Evolutionary conservation across 1,284 basidiomycete species (phyloP), one percentile per base, ranked within the genome.

Genomic region (Lignosus rhinocerotis): DNA sequence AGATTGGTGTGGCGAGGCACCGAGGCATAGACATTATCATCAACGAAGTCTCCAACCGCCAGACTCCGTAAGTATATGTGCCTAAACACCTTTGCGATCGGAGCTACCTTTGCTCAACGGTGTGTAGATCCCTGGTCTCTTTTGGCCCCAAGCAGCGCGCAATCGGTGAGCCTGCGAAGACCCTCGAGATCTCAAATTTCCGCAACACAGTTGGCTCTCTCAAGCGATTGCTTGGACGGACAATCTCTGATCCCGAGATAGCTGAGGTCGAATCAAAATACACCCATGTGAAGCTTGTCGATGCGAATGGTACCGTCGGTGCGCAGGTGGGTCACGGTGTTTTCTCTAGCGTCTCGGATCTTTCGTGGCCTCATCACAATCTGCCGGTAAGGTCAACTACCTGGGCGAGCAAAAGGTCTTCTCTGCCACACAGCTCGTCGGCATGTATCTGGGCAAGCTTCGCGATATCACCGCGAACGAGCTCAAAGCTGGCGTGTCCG

Each of bases 151-250:
- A 91, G 74, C 90, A 94, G 70, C 88, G 95, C 63, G 76, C 88
- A 51, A 90, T 97, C 71, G 95, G 95, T 65, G 95, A 98, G 76
- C 66, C 93, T 21, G 95, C 94, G 69, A 97, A 97, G 80, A 97
- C 93, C 1, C 92, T 95, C 66, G 95, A 98, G 78, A 96, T 90
- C n/a, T 95, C 93, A 66, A 97, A 97, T 79, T 97, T 95, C 82
- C 92, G 88, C 76, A 98, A 97, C 79, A 97, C 95, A 41, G 82
- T 96, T 70, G 95, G 95, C 49, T 89, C 86, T 1, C 79, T 98
- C 69, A 97, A 96, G 76, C 85, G 94, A 45, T 82, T 97, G 53
- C 80, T 95, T 67, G 94, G 94, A 11, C 84, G 94, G 54, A 84
- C 88, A 39, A 68, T 88, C 63, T 73, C 77, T 51, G 94, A 96